These are phyloP conservation scores for Hyphopichia khmerensis DNA, from an alignment of 1,139 yeast genomes.

Conservation along the genomic window DNA sequence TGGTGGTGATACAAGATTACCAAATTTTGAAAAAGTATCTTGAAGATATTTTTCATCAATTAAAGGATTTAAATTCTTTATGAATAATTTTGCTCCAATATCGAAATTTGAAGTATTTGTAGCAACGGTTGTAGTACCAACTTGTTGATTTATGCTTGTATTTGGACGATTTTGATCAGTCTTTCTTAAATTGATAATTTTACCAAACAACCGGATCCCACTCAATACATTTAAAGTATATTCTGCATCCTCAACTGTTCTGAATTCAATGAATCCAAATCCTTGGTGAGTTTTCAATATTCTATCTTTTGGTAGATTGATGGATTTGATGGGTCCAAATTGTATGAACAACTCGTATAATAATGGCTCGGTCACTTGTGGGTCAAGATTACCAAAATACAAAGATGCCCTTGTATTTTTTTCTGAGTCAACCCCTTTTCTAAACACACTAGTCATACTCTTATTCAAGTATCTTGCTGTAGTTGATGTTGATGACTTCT, in stretches of 20 bases:
- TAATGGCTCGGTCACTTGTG: slow-evolving; percentile 63
- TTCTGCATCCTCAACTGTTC: slow-evolving; percentile 60
- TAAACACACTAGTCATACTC: slow-evolving; percentile 31
- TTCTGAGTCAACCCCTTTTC: slow-evolving; percentile 38
- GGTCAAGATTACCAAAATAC: slow-evolving; percentile 83
- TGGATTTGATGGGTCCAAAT: slow-evolving; percentile 71
- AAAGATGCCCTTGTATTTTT: slow-evolving; percentile 67
- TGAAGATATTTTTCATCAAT: slow-evolving; percentile 60
- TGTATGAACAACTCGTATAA: slow-evolving; percentile 84
- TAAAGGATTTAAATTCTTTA: slow-evolving; percentile 69
- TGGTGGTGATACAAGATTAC: slow-evolving; percentile 56
- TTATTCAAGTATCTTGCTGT: no score
- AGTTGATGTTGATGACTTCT: no score
- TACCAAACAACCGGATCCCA: slow-evolving; percentile 65
- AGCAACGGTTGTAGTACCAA: slow-evolving; percentile 7
- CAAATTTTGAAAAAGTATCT: slow-evolving; percentile 71
- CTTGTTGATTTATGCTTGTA: background rate
- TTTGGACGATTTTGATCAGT: slow-evolving; percentile 26
- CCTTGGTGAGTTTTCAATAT: slow-evolving; percentile 75
- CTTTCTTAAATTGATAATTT: slow-evolving; percentile 58
- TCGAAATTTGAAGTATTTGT: slow-evolving; percentile 26
- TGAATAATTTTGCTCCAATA: slow-evolving; percentile 74
- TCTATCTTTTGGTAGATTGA: slow-evolving; percentile 80
- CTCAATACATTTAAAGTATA: slow-evolving; percentile 64
- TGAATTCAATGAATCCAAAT: slow-evolving; percentile 82